Conservation (phyloP, 768 basidiomycete species). For the Coprinellus aureogranulatus region DNA sequence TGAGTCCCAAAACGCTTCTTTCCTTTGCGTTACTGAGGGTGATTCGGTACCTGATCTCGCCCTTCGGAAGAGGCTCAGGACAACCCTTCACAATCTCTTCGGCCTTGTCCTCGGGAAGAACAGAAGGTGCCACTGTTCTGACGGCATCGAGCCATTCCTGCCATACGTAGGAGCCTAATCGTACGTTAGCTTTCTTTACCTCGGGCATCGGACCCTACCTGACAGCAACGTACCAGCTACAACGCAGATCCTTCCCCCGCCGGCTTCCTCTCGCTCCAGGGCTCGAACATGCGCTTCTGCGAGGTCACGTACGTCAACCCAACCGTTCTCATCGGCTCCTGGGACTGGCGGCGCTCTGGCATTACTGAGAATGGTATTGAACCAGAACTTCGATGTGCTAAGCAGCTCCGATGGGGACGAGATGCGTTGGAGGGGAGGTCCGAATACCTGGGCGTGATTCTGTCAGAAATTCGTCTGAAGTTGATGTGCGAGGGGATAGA, state of each 20-base stretch:
- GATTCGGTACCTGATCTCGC: too few relatives aligned
- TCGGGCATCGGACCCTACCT: too few relatives aligned
- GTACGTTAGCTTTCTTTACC: neutral
- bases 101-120: slow-evolving; percentile 26
- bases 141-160: slow-evolving; percentile 23
- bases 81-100: slow-evolving; percentile 19
- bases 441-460: too few relatives aligned
- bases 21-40: too few relatives aligned
- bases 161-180: slow-evolving; percentile 21
- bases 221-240: neutral
- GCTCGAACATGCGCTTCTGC: slow-evolving; percentile 7
- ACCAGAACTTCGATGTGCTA: too few relatives aligned
- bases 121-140: slow-evolving; percentile 16
- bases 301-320: slow-evolving; percentile 8
- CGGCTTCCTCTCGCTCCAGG: slow-evolving; percentile 6
- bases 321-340: neutral
- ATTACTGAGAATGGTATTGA: too few relatives aligned
- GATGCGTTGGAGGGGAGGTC: too few relatives aligned
- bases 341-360: neutral
- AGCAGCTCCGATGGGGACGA: too few relatives aligned
- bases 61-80: too few relatives aligned
- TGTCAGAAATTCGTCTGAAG: too few relatives aligned
- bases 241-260: slow-evolving; percentile 7
- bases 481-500: too few relatives aligned
- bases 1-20: slow-evolving; percentile 16